Conservation (phyloP, 2,329 filamentous ascomycete genomes). For the Aspergillus fijiensis region DNA sequence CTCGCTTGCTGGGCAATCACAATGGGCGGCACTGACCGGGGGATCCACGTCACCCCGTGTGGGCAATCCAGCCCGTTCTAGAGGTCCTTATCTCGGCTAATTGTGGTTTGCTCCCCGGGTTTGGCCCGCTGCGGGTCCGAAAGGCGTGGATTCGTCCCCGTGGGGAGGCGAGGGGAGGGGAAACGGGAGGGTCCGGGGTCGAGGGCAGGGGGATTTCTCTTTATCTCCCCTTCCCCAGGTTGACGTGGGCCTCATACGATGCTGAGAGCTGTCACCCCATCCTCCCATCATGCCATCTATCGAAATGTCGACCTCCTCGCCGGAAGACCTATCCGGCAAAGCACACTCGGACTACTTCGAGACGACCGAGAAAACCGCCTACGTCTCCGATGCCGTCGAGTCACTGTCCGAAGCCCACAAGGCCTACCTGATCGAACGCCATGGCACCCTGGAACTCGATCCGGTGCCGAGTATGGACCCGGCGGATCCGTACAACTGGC, state of each 20-base stretch:
- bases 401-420: not conserved
- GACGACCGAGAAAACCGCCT: not conserved
- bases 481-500: conserved; percentile 15
- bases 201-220: not conserved
- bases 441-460: conserved; percentile 11
- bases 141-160: not conserved
- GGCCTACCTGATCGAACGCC: conserved; percentile 1
- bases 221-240: not conserved
- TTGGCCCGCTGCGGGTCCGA: not conserved
- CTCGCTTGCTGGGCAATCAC: not conserved
- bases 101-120: not conserved
- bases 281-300: not conserved
- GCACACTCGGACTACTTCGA: conserved; percentile 2
- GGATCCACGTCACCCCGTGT: not conserved
- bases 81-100: not conserved
- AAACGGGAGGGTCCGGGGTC: not conserved
- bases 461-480: conserved; percentile 13
- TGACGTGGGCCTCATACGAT: not conserved
- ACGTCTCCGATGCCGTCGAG: not conserved
- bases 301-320: not conserved
- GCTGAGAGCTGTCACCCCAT: not conserved
- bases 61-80: not conserved
- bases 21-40: not conserved
- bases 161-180: not conserved
- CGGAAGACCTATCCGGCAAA: not conserved